Evolutionary conservation across 495 filamentous ascomycete species (phyloP).

Genomic region (Xeromyces bisporus): DNA sequence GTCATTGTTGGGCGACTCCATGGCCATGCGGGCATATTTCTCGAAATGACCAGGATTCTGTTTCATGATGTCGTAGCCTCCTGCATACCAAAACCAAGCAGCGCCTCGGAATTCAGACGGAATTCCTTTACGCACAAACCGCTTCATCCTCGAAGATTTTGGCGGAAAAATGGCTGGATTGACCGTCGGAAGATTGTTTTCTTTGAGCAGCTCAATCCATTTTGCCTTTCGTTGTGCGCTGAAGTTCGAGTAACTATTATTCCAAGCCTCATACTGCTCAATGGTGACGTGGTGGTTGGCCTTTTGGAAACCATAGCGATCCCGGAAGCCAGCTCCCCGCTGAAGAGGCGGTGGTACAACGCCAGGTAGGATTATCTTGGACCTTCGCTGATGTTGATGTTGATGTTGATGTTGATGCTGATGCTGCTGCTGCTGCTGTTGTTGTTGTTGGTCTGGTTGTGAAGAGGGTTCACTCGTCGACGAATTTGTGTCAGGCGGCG

Average conservation of each 20-base stretch:
- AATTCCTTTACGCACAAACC: conserved; percentile 88
- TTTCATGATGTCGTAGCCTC: conserved; percentile 58
- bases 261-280: conserved; percentile 73
- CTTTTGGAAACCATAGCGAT: conserved; percentile 86
- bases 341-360: conserved; percentile 20
- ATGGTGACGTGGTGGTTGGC: conserved; percentile 60
- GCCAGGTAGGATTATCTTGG: conserved; percentile 27
- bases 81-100: conserved; percentile 97
- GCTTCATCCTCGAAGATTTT: conserved; percentile 64
- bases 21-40: conserved; percentile 44
- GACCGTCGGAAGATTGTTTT: conserved; percentile 55
- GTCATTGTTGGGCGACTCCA: conserved; percentile 42
- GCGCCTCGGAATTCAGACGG: conserved; percentile 82
- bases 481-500: conserved; percentile 12
- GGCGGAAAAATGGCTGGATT: conserved; percentile 63
- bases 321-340: conserved; percentile 31
- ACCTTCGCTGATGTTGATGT: conserved; percentile 15
- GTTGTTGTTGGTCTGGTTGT: too few relatives aligned
- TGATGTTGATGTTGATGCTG: too few relatives aligned
- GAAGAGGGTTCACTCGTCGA: conserved; percentile 8
- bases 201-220: conserved; percentile 62
- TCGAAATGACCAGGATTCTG: conserved; percentile 61
- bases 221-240: conserved; percentile 56
- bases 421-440: too few relatives aligned
- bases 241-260: conserved; percentile 48